Base-by-base conservation (phyloP, 192 early-diverging fungal species). In the Rhizoclosmatium sp. region DNA sequence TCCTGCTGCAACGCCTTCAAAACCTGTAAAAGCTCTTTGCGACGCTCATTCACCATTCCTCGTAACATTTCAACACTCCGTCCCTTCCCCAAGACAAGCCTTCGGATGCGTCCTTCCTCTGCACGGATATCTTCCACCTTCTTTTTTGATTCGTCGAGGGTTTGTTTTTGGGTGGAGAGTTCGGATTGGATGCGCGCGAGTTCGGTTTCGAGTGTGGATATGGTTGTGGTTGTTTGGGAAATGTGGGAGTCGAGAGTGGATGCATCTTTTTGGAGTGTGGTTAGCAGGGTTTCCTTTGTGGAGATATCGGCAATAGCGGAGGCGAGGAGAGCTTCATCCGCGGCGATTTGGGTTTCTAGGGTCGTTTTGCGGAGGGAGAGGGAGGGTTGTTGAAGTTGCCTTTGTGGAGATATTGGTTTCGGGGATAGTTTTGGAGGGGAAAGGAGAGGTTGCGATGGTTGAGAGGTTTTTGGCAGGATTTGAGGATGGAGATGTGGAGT, bases 61-160 rank as follows among this genome's bases (percentile, higher is more conserved):
- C 65, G 75, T 62, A 76, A 16, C 58, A n/a, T 47, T 31, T 23
- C 75, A 47, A 64, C 75, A 4, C 44, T 64, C 10, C 21, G 21
- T 47, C 31, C 75, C 41, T 76, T 76, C 40, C 16, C 41, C 3
- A 47, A 40, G 21, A 76, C 46, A 47, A 45, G 9, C 23, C 21
- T 62, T 21, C 60, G 60, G 7, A 62, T 5, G 10, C 21, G 1
- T 46, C 45, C 46, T 2, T 40, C 42, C 46, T 68, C 40, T 2
- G 7, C 66, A 14, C 23, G 66, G 2, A 9, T 41, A 3, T 10
- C 12, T 64, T 64, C 62, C 3, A 64, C 23, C 16, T 31, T 9
- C 31, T 21, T 9, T 64, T 41, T 21, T 23, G 10, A 14, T 23
- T 31, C 31, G 2, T 21, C 21, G 1, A 64, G 19, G 16, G 31